Evolutionary conservation across 768 basidiomycete species (phyloP).

Genomic region (Pleurotus giganteus): DNA sequence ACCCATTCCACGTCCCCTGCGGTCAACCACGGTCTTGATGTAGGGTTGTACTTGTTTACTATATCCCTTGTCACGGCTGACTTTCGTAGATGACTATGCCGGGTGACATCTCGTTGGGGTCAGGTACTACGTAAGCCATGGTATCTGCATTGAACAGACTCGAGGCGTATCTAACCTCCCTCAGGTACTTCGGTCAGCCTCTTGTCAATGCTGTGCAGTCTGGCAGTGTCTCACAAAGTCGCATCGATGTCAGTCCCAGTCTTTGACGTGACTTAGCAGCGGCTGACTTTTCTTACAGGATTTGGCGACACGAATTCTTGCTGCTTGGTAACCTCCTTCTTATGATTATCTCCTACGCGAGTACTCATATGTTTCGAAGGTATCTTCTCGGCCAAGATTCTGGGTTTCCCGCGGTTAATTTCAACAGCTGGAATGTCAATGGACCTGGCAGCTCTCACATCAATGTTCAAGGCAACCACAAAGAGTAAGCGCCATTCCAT

Average conservation of each 20-base stretch:
- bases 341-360: background rate
- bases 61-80: background rate
- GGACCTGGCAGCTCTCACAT: constrained; percentile 40
- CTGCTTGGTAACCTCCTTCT: constrained; percentile 44
- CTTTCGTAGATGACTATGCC: constrained; percentile 67
- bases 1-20: constrained; percentile 51
- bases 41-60: constrained; percentile 24
- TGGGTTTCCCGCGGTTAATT: constrained; percentile 58
- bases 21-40: constrained; percentile 62
- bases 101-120: constrained; percentile 45
- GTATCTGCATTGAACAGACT: background rate
- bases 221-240: constrained; percentile 53
- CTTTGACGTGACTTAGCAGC: background rate
- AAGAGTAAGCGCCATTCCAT: constrained; percentile 25
- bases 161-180: background rate
- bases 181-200: constrained; percentile 58
- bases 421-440: constrained; percentile 48
- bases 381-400: constrained; percentile 55
- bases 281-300: constrained; percentile 33
- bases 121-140: constrained; percentile 34
- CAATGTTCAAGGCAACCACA: constrained; percentile 60
- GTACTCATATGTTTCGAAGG: constrained; percentile 13
- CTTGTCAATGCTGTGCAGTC: constrained; percentile 59
- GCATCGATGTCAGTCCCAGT: constrained; percentile 47
- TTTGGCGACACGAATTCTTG: constrained; percentile 70